Conservation (phyloP, 176 grass and related monocot genomes). For the Cenchrus purpureus region DNA sequence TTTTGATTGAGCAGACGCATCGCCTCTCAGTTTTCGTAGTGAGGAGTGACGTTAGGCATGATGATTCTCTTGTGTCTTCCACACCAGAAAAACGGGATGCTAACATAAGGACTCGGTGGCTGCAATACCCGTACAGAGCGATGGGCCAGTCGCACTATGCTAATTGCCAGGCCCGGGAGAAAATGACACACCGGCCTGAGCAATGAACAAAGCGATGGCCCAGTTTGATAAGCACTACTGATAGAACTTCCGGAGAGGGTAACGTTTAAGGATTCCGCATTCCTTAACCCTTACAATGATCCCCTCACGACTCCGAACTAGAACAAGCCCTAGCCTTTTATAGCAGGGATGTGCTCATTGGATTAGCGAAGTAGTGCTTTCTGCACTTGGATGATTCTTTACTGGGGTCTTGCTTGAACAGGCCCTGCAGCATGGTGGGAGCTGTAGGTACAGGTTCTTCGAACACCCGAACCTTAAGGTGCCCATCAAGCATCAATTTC, state of each 20-base stretch:
- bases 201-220: neutral
- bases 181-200: neutral
- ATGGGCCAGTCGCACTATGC: too few species aligned
- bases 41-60: too few species aligned
- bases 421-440: constrained; percentile 59
- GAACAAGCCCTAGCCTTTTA: neutral
- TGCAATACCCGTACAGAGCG: too few species aligned
- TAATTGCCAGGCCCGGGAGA: too few species aligned
- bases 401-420: constrained; percentile 40
- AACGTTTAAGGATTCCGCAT: neutral
- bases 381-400: constrained; percentile 34
- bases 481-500: constrained; percentile 54
- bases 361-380: constrained; percentile 78
- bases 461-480: constrained; percentile 55
- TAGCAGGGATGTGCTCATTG: constrained; percentile 60
- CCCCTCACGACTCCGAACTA: neutral
- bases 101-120: too few species aligned
- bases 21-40: too few species aligned
- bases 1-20: too few species aligned
- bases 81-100: too few species aligned
- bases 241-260: neutral
- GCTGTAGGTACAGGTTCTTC: constrained; percentile 51
- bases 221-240: neutral
- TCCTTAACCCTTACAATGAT: neutral
- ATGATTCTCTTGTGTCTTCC: too few species aligned